Conservation (phyloP, 805 yeast genomes). For the Gaillardinia entomophila region DNA sequence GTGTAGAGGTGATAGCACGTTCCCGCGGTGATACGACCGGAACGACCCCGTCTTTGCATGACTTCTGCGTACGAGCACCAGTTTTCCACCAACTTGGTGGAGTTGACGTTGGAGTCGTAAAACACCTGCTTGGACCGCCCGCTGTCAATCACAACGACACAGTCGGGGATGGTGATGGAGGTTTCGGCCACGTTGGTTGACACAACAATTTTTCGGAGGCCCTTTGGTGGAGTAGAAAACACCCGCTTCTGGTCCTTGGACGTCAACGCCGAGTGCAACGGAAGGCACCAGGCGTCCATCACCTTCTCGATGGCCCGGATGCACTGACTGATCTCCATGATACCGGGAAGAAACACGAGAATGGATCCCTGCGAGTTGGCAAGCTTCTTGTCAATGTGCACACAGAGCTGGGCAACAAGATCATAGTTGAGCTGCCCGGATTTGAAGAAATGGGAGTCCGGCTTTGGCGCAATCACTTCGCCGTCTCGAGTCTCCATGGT, state of each 20-base stretch:
- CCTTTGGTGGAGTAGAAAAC: conserved; percentile 50
- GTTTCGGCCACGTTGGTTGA: conserved; percentile 96
- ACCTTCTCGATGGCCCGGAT: conserved; percentile 31
- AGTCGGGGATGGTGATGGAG: conserved; percentile 92
- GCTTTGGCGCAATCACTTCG: conserved; percentile 46
- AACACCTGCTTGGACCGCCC: conserved; percentile 79
- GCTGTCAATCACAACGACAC: conserved; percentile 84
- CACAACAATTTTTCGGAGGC: conserved; percentile 70
- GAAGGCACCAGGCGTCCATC: conserved; percentile 43
- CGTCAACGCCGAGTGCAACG: conserved; percentile 83
- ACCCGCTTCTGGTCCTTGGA: conserved; percentile 80
- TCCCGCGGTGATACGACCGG: conserved; percentile 92
- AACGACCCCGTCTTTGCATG: conserved; percentile 90
- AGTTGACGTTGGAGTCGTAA: conserved; percentile 61
- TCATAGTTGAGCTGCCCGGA: conserved; percentile 71
- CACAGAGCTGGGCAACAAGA: conserved; percentile 53
- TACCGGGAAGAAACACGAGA: conserved; percentile 84
- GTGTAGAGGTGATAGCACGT: conserved; percentile 78
- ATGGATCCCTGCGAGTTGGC: conserved; percentile 58
- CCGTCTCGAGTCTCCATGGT: conserved; percentile 36
- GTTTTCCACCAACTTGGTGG: conserved; percentile 66
- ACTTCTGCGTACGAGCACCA: conserved; percentile 92
- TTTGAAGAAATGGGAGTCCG: conserved; percentile 62
- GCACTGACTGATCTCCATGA: conserved; percentile 74
- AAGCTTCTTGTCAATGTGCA: conserved; percentile 47